Percentiles rank a stretch among this genome's conserved stretches.
phyloP scores from a whole-genome alignment of 2,329 filamentous ascomycete species.

The Colletotrichum lentis region DNA sequence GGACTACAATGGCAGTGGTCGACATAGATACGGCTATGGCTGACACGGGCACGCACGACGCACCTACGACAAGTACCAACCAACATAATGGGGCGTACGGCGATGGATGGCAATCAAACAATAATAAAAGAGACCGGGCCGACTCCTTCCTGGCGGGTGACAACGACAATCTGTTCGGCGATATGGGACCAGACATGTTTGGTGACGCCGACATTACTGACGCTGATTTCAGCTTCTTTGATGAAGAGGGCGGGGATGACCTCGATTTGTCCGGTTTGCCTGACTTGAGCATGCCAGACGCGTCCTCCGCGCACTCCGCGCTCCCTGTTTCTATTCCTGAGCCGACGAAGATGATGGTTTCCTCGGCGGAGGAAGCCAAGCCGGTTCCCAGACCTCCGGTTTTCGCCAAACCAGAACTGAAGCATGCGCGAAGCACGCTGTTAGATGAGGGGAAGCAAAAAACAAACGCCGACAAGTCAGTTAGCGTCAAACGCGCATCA shows the following conservation, averaged over 20 bases:
- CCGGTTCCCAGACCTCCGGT: conserved; percentile 41
- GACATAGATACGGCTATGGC: conserved; percentile 49
- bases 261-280: conserved; percentile 49
- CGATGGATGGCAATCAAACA: conserved; percentile 53
- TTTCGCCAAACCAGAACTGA: conserved; percentile 68
- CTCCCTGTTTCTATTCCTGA: conserved; percentile 31
- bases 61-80: conserved; percentile 43
- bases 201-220: conserved; percentile 80
- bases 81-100: conserved; percentile 44
- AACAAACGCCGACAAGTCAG: conserved; percentile 37
- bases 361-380: conserved; percentile 32
- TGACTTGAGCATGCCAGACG: conserved; percentile 41
- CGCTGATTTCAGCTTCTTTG: conserved; percentile 85
- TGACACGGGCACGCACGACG: conserved; percentile 40
- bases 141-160: conserved; percentile 55
- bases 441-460: conserved; percentile 52
- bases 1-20: conserved; percentile 40
- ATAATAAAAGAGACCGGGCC: conserved; percentile 56
- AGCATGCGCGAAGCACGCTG: conserved; percentile 64
- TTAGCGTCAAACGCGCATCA: conserved; percentile 57
- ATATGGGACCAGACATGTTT: conserved; percentile 75
- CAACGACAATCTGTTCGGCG: conserved; percentile 70
- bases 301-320: conserved; percentile 12
- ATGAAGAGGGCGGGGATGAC: conserved; percentile 63
- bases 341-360: conserved; percentile 35